Base-by-base conservation (phyloP, 148 eudicot genomes). In the Rhododendron molle region DNA sequence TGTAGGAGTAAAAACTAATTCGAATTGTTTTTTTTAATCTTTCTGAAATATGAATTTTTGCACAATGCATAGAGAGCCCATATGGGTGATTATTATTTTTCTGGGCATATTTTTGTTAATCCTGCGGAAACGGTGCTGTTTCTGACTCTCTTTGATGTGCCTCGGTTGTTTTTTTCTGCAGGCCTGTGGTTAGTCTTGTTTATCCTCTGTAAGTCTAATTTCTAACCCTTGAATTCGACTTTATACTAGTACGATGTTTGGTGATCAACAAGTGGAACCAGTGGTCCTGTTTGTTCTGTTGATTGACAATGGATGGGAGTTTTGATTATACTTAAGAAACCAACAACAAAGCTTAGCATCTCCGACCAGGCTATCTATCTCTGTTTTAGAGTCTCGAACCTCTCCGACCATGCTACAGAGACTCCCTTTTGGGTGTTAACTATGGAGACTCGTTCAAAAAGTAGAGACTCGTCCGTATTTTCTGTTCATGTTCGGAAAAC, bases 141-240 rank as follows among this genome's bases (percentile, higher is more conserved):
- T 83, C 76, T 89, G 60, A 52, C 87, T 84, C 46, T 69, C 32
- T 30, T 65, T 76, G 87, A 60, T 21, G 65, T 78, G 23, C 38
- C 7, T 67, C 43, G 81, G 76, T 67, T 47, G 84, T 30, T 38
- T 80, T 85, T 87, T 88, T 78, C 82, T 92, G 91, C 96, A 96
- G 98, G 96, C 99, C 99, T 80, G 93, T 96, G 84, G 93, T 95
- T 79, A 95, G 95, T 88, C 94, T 95, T 88, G 90, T 87, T 84
- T 96, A 94, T 91, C 98, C 98, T 52, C 87, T 96, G 98, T 94
- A 92, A 93, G 99, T 93, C 32, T 15, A 15, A 1, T 49, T 58
- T 82, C 16, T 83, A 14, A 23, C 20, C 15, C 46, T 28, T 74
- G 83, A 7, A 9, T 56, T 72, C 11, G 34, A 47, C 50, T 81